Evolutionary conservation across 257 asterid species (phyloP), one percentile per base, ranked within the genome.

Genomic region (Rubia yunnanensis): DNA sequence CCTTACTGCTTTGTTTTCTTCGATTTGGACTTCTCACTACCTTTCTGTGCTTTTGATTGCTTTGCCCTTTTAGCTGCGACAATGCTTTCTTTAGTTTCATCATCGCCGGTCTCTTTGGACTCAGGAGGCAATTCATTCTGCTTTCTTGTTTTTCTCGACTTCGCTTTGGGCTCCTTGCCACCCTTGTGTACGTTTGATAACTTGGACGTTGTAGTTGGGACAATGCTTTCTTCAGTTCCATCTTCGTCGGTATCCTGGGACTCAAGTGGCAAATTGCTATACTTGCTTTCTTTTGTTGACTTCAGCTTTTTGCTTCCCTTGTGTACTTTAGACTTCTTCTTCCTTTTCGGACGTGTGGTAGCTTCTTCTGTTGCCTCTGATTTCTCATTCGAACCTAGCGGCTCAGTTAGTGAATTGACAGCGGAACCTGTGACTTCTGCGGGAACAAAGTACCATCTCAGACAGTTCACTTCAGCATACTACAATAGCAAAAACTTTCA

Each of bases 141-240:
- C 79, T 65, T 78, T 60, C 79, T 67, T 35, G 69, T 57, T 70
- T 78, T 85, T 79, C 78, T 81, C 3, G 79, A 76, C 70, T 78
- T 83, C 22, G n/a, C n/a, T n/a, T n/a, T n/a, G n/a, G 8, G 56
- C 76, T 81, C 86, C 79, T 72, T 82, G 58, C 77, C 72, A 75
- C 63, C 81, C 60, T 53, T 52, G 44, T 63, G 76, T 13, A 66
- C 66, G 46, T 74, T 82, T 5, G 78, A 60, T 35, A 36, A 60
- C 64, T 78, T 82, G 60, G 81, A 83, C 73, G 81, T 63, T 77
- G 81, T 85, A 22, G 67, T 60, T 4, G 70, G 73, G 53, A 49
- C 35, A 22, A 17, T 62, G 54, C 73, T 86, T 38, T 67, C 70
- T 39, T 85, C 78, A 27, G 56, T 67, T 62, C 32, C 49, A 27